Base-by-base conservation (phyloP, 1,139 yeast genomes). In the Meyerozyma guilliermondii region DNA sequence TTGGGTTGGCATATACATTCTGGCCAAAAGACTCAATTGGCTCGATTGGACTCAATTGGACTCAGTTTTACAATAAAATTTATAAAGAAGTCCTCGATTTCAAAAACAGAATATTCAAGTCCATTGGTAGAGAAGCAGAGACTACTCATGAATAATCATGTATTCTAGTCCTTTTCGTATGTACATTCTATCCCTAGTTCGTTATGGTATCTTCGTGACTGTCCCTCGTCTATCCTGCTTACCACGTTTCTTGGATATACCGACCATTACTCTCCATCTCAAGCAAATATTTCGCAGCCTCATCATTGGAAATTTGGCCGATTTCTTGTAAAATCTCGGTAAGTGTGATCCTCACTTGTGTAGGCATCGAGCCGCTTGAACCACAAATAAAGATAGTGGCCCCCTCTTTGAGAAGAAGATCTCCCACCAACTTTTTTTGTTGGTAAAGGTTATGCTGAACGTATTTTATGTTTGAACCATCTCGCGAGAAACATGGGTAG, bases 171-270 rank as follows among this genome's bases (percentile, higher is more conserved):
- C 30, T 5, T 11, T 13, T n/a, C 30, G 14, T n/a, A 13, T 27
- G 30, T 27, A 20, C 22, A 20, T 20, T 20, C 22, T 20, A 7
- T 5, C 7, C 28, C 13, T n/a, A 23, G 7, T 23, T 23, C 9
- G 9, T 23, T 9, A 7, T 23, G 9, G 27, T 9, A 23, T 7
- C 27, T 7, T 23, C 9, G 27, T 23, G 7, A 7, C 9, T 23
- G 27, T 7, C 7, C 9, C 9, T 23, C 9, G 9, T 9, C 7
- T 23, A 3, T 7, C 13, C 6, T n/a, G 6, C 11, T 6, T 49
- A 91, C 98, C 98, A 91, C 0, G 96, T 89, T 57, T 92, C 98
- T 60, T 92, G 97, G 42, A 87, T 68, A 56, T 87, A 91, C 49
- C 91, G 67, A 7, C 83, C 81, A 7, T 59, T 56, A 47, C 74